Base-by-base conservation (phyloP, 208 protist species). In the Trypanosoma vivax region DNA sequence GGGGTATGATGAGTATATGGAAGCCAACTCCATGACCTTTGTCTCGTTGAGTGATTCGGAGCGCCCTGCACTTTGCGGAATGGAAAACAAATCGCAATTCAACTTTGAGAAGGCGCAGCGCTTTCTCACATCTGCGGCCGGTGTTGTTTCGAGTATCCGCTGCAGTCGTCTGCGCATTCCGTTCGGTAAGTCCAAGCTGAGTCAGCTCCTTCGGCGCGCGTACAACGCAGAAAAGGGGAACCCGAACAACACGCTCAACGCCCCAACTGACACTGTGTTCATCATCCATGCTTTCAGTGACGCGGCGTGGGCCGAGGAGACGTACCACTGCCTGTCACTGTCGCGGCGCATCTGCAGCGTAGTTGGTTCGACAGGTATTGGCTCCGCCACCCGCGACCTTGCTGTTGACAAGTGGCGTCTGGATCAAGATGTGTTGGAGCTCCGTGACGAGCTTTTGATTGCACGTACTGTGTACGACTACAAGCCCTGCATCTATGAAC, bases 121-220 rank as follows among this genome's bases (percentile, higher is more conserved):
- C 27, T 65, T 73, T n/a, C 63, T 94, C 1, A 34, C 75, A 9
- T 90, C 87, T 10, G 83, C 83, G 0, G 73, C 75, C 16, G 83
- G 83, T 35, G 89, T 96, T 47, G 67, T 96, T 6, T 88, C 83
- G 4, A 88, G 83, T 62, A 94, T 94, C 72, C 83, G 88, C 53
- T 93, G 87, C 71, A 94, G 65, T 62, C 83, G 87, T 14, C 71
- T 94, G 50, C 79, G 90, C 33, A 85, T 96, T 35, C 90, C 90
- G n/a, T 96, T 92, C 65, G 86, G 85, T 23, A 96, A 92, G 62
- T 94, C 86, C 28, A 91, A 92, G 64, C 51, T 96, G 42, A 90
- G 75, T 14, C 83, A 89, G 70, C 71, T 96, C 19, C 73, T 96
- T 62, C 82, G 83, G 38, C 83, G 87, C 19, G 70, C 73, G 49